Percentiles rank a stretch among this genome's conserved stretches.
phyloP scores from a whole-genome alignment of 2,329 filamentous ascomycete species.

The Penicillium sp. region DNA sequence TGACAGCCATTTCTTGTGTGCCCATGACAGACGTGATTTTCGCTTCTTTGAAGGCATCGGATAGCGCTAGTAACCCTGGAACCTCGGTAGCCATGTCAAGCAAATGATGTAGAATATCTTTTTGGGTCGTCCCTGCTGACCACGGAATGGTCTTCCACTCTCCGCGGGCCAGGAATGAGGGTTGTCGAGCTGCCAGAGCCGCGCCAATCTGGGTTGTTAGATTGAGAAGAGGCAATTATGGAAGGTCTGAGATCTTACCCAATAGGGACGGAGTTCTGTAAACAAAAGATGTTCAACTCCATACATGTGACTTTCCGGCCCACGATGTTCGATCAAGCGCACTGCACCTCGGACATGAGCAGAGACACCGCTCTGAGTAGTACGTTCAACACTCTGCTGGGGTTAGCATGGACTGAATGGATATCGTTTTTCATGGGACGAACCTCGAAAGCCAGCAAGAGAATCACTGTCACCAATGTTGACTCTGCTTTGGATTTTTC shows the following conservation, averaged over 20 bases:
- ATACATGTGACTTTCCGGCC: slow-evolving; percentile 34
- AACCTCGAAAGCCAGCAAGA: slow-evolving; percentile 35
- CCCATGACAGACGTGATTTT: slow-evolving; percentile 19
- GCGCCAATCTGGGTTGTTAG: slow-evolving; percentile 23
- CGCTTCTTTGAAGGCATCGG: slow-evolving; percentile 25
- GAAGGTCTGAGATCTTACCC: slow-evolving; percentile 21
- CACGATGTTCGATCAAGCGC: slow-evolving; percentile 33
- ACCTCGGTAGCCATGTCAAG: slow-evolving; percentile 32
- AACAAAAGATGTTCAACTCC: slow-evolving; percentile 35
- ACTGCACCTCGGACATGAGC: slow-evolving; percentile 32
- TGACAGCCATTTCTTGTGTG: slow-evolving; percentile 27
- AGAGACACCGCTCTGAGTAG: slow-evolving; percentile 25
- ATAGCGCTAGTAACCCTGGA: slow-evolving; percentile 25
- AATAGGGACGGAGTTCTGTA: slow-evolving; percentile 34
- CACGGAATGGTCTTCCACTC: slow-evolving; percentile 36
- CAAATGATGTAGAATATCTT: slow-evolving; percentile 33
- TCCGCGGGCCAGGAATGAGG: slow-evolving; percentile 30
- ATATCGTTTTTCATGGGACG: neutral
- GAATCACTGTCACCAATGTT: slow-evolving; percentile 32
- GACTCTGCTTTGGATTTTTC: slow-evolving; percentile 32
- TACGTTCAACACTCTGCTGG: slow-evolving; percentile 30
- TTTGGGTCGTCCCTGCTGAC: slow-evolving; percentile 30
- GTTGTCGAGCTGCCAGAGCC: slow-evolving; percentile 25
- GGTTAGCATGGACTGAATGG: slow-evolving; percentile 1
- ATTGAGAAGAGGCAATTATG: neutral